A percentile compares a stretch with the other conserved stretches of the same genome.
phyloP scores from a whole-genome alignment of 2,329 filamentous ascomycete species.

The Elsinoe batatas region DNA sequence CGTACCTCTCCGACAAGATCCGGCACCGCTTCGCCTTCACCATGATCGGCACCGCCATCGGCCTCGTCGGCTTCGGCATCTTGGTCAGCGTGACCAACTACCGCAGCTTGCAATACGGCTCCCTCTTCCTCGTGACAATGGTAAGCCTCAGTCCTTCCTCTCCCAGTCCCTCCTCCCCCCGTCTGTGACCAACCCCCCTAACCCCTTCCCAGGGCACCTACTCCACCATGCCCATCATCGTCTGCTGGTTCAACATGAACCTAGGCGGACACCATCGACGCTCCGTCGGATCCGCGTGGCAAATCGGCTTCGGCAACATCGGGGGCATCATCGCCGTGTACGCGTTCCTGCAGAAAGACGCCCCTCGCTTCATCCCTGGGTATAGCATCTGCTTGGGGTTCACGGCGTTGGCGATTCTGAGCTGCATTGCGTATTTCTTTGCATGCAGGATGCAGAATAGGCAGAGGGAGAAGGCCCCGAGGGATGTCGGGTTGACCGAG shows the following conservation, averaged over 20 bases:
- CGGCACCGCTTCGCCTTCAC: conserved; percentile 68
- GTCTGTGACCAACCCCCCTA: neutral
- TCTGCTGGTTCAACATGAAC: conserved; percentile 49
- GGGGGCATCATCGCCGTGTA: conserved; percentile 44
- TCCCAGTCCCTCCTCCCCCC: neutral
- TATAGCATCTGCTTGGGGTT: conserved; percentile 73
- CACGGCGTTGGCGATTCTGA: conserved; percentile 54
- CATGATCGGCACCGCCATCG: conserved; percentile 56
- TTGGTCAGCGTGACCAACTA: conserved; percentile 63
- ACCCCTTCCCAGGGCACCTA: conserved; percentile 37
- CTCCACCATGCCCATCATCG: conserved; percentile 70
- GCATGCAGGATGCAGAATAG: conserved; percentile 53
- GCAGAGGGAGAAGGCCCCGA: conserved; percentile 41
- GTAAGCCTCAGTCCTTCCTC: conserved; percentile 35
- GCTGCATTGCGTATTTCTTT: conserved; percentile 51
- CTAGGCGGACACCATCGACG: conserved; percentile 42
- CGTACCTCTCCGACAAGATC: conserved; percentile 59
- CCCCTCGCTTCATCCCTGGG: conserved; percentile 58
- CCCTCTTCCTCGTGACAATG: conserved; percentile 71
- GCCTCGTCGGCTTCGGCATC: conserved; percentile 66
- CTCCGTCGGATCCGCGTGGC: conserved; percentile 40
- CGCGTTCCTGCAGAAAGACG: conserved; percentile 47
- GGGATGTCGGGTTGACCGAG: conserved; percentile 45
- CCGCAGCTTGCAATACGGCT: conserved; percentile 59
- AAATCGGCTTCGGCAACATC: conserved; percentile 40